A percentile compares a stretch with the other conserved stretches of the same genome.
These are phyloP conservation scores for Syncephalastrum racemosum DNA, from an alignment of 371 early-diverging fungal genomes.

Conservation along the genomic window DNA sequence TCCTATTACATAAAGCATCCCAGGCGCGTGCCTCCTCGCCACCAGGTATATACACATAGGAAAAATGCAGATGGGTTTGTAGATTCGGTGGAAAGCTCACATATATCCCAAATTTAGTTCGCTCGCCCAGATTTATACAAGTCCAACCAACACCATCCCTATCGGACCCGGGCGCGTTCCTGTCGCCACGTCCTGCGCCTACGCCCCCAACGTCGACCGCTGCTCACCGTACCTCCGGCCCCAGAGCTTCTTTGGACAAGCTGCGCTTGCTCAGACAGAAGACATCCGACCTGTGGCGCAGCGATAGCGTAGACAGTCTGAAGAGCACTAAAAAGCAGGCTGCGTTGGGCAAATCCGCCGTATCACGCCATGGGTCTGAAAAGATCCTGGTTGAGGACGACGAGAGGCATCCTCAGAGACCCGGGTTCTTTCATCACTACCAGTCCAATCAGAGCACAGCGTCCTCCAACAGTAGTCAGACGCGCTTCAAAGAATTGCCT, in stretches of 20 bases:
- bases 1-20: conserved; percentile 1
- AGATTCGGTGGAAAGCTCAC: neutral
- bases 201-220: neutral
- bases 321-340: no score
- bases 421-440: no score
- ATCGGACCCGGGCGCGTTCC: conserved; percentile 9
- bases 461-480: no score
- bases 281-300: no score
- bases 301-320: no score
- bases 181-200: conserved; percentile 6
- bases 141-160: conserved; percentile 3
- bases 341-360: no score
- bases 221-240: no score
- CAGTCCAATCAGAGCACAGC: no score
- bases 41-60: neutral
- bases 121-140: neutral
- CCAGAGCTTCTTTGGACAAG: no score
- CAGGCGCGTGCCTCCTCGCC: neutral
- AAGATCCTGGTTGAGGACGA: conserved; percentile 3
- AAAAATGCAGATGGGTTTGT: neutral
- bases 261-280: no score
- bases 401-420: no score
- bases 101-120: neutral
- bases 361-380: no score
- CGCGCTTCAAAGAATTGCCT: conserved; percentile 11